These are phyloP conservation scores for Eucalyptus camaldulensis DNA, from an alignment of 345 rosid species.

Conservation along the genomic window DNA sequence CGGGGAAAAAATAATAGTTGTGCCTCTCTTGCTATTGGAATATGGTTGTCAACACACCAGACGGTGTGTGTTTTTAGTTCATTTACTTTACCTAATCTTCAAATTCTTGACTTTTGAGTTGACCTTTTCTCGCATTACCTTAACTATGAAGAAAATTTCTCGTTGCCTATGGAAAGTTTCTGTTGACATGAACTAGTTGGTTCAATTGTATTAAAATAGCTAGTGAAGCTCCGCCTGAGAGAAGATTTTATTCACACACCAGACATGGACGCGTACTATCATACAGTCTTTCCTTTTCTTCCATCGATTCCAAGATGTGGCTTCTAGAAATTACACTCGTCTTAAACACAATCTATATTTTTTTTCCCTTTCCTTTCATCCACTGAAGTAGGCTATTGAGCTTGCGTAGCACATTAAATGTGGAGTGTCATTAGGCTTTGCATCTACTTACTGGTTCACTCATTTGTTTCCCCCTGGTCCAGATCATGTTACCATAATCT, in stretches of 20 bases:
- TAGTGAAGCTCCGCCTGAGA: background rate
- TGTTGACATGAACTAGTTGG: background rate
- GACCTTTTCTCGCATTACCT: too few species aligned
- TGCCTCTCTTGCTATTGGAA: too few species aligned
- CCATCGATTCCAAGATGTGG: background rate
- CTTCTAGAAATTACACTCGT: background rate
- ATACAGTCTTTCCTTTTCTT: background rate
- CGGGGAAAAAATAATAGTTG: too few species aligned
- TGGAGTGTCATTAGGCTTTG: background rate
- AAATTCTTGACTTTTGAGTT: too few species aligned
- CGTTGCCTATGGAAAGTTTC: too few species aligned
- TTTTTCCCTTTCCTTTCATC: background rate
- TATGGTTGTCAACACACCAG: too few species aligned
- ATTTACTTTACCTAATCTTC: too few species aligned
- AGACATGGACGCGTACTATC: background rate
- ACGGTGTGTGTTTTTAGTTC: too few species aligned
- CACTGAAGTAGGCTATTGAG: background rate
- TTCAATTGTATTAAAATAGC: background rate
- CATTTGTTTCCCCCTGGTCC: too few species aligned
- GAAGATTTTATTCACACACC: background rate
- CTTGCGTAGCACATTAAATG: background rate
- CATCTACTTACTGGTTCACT: background rate
- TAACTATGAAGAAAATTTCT: too few species aligned
- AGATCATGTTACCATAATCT: too few species aligned
- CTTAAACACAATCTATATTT: background rate